A percentile compares a stretch with the other conserved stretches of the same genome.
These are phyloP conservation scores for Coniochaeta sp. DNA, from an alignment of 2,329 filamentous ascomycete species.

Conservation along the genomic window DNA sequence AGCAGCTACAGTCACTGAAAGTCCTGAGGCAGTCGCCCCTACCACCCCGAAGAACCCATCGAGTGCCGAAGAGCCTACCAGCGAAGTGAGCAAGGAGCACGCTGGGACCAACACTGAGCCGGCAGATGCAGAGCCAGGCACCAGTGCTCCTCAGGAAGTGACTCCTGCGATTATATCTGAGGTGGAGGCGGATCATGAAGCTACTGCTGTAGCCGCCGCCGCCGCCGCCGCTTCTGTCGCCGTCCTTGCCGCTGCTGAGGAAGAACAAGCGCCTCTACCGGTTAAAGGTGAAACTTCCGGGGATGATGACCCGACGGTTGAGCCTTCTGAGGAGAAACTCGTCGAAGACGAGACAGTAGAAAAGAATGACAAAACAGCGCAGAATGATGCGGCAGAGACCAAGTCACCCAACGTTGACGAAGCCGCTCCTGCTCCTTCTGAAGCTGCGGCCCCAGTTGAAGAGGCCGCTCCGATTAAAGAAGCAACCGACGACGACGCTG, in stretches of 20 bases:
- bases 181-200: neutral
- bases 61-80: neutral
- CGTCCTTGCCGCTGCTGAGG: neutral
- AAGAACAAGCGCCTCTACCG: neutral
- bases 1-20: neutral
- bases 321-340: neutral
- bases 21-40: neutral
- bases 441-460: neutral
- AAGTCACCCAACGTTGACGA: neutral
- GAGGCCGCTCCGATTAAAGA: neutral
- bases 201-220: neutral
- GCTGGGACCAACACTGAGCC: neutral
- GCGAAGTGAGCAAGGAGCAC: neutral
- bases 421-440: neutral
- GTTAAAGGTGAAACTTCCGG: neutral
- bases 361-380: neutral
- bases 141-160: neutral
- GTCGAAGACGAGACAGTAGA: constrained; percentile 2
- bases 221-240: neutral
- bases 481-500: no score
- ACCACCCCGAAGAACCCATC: neutral
- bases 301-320: neutral
- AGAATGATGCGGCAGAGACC: neutral
- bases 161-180: neutral
- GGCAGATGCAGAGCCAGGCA: neutral